Evolutionary conservation across 129 eudicot genomes (phyloP).

Genomic region (Ambrosia trifida): DNA sequence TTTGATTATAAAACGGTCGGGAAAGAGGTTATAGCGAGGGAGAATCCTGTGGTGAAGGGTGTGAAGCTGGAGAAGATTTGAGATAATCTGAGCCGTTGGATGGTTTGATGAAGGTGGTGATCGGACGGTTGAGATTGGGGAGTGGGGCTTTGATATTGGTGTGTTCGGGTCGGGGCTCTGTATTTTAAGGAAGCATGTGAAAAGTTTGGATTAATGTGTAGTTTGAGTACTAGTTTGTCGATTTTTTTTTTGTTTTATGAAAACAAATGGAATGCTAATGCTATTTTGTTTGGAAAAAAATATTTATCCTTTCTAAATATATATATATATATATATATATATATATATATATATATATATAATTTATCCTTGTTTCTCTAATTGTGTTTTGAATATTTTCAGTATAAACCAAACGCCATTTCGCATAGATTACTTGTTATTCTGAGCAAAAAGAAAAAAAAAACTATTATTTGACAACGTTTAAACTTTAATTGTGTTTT

Average conservation of each 20-base stretch:
- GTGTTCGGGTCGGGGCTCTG: slow-evolving; percentile 20
- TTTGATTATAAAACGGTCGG: slow-evolving; percentile 59
- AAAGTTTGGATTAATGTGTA: slow-evolving; percentile 32
- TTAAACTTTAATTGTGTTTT: too few relatives aligned
- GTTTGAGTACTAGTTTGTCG: slow-evolving; percentile 28
- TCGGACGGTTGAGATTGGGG: slow-evolving; percentile 6
- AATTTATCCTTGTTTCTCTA: not conserved
- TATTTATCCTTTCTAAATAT: not conserved
- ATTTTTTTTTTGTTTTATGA: not conserved
- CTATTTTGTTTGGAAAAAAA: not conserved
- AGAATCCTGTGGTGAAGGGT: slow-evolving; percentile 63
- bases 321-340: too few relatives aligned
- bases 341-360: too few relatives aligned
- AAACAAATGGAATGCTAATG: slow-evolving; percentile 7
- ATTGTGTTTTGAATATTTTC: not conserved
- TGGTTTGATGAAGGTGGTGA: slow-evolving; percentile 22
- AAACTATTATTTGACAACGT: too few relatives aligned
- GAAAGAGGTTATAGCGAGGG: slow-evolving; percentile 56
- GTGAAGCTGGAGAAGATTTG: slow-evolving; percentile 56
- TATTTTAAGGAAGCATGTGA: slow-evolving; percentile 28
- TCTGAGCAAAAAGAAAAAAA: too few relatives aligned
- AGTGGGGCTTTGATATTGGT: not conserved
- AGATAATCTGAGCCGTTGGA: slow-evolving; percentile 24
- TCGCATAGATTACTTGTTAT: too few relatives aligned
- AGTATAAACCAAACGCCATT: too few relatives aligned